Conservation (phyloP, 257 asterid genomes). For the Capsicum pubescens region DNA sequence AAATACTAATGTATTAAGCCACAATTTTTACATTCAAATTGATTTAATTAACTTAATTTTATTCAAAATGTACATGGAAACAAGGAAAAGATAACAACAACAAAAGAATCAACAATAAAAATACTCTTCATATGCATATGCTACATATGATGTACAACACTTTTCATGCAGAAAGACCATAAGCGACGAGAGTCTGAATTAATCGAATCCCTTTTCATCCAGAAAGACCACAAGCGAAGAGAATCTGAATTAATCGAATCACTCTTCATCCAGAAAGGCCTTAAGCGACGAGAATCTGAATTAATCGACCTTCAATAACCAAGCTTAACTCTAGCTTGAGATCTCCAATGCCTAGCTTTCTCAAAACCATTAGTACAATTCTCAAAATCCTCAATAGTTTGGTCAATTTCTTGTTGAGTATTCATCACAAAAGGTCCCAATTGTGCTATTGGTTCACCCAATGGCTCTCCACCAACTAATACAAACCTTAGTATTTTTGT, state of each 20-base stretch:
- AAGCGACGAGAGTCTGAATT: background rate
- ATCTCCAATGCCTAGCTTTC: conserved; percentile 83
- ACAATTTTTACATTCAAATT: background rate
- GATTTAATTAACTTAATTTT: background rate
- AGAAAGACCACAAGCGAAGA: background rate
- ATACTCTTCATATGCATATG: too few species aligned
- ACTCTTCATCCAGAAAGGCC: background rate
- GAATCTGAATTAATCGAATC: background rate
- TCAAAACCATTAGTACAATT: conserved; percentile 77
- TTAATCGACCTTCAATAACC: conserved; percentile 36
- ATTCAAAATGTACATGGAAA: background rate
- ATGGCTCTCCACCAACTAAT: conserved; percentile 78
- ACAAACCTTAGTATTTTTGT: conserved; percentile 59
- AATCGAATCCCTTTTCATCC: background rate
- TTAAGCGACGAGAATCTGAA: background rate
- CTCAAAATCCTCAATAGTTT: conserved; percentile 75
- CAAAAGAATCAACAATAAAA: background rate
- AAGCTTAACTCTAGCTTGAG: conserved; percentile 46
- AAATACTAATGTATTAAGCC: background rate
- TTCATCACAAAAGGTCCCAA: conserved; percentile 96
- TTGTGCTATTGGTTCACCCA: conserved; percentile 82
- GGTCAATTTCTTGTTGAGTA: conserved; percentile 71
- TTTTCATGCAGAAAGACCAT: background rate
- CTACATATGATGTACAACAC: too few species aligned
- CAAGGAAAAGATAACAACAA: background rate